Evolutionary conservation across 805 yeast genomes (phyloP).

Genomic region (Ogataea glucozyma): DNA sequence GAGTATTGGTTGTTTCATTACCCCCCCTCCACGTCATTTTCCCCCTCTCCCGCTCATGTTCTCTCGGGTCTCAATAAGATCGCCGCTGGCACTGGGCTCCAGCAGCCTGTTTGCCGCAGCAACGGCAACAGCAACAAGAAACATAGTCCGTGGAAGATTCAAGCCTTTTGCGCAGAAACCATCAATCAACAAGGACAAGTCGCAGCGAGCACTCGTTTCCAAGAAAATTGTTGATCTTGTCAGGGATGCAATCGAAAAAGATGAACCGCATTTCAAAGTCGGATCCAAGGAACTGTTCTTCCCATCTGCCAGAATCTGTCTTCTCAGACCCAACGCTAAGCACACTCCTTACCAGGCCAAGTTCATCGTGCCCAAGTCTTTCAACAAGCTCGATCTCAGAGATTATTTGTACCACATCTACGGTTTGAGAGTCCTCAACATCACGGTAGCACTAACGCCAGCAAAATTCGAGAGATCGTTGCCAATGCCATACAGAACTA

Average conservation of each 20-base stretch:
- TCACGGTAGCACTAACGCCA: slow-evolving; percentile 83
- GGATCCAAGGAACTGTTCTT: slow-evolving; percentile 79
- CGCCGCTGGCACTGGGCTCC: slow-evolving; percentile 3
- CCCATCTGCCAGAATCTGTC: slow-evolving; percentile 80
- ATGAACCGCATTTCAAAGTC: slow-evolving; percentile 75
- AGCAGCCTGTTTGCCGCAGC: slow-evolving; percentile 12
- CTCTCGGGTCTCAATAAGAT: not conserved
- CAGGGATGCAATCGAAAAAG: slow-evolving; percentile 54
- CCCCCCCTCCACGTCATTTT: not conserved
- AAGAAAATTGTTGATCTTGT: slow-evolving; percentile 31
- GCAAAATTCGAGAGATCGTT: slow-evolving; percentile 59
- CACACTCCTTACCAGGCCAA: slow-evolving; percentile 97
- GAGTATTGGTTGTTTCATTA: no score
- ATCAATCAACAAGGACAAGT: slow-evolving; percentile 21
- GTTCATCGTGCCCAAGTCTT: slow-evolving; percentile 89
- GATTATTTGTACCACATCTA: slow-evolving; percentile 90
- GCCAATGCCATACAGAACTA: slow-evolving; percentile 57
- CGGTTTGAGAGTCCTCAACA: slow-evolving; percentile 84
- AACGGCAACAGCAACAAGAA: slow-evolving; percentile 17
- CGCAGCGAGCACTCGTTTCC: slow-evolving; percentile 29
- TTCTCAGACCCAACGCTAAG: slow-evolving; percentile 90
- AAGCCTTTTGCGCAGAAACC: slow-evolving; percentile 31
- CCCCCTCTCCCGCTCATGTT: not conserved
- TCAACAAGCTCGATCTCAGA: slow-evolving; percentile 91
- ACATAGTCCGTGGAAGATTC: slow-evolving; percentile 32